Evolutionary conservation across 2,329 filamentous ascomycete genomes (phyloP), one percentile per base, ranked within the genome.

Genomic region (Pyrenophora tritici-repentis): DNA sequence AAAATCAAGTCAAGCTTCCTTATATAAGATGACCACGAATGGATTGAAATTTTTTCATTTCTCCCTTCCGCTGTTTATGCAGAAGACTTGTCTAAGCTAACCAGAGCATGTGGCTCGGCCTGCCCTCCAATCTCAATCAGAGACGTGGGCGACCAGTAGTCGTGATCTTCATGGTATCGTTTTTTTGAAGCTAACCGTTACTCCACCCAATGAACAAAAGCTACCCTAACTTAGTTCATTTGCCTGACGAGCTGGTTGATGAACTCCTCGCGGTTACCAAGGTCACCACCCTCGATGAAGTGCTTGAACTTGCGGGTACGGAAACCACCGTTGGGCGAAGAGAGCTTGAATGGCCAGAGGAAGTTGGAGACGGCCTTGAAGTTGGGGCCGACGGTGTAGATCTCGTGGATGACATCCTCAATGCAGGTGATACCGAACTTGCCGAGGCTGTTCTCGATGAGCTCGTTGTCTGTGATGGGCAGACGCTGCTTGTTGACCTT

Each of bases 341-440:
- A 91, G 68, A 99, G 89, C 90, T 99, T 97, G 89, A 99, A 99
- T 78, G 94, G 94, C 94, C 94, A 99, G 69, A 99, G 84, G 88
- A 97, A 97, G 90, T 97, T 99, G 85, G 87, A 86, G 76, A 91
- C 91, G 85, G 97, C 92, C 89, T 97, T 97, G 90, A 80, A 79
- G 88, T 97, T 97, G 85, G 93, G 93, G 79, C 94, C 94, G 69
- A 97, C 94, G 54, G 92, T 96, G 86, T 86, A 93, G 83, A 73
- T 96, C 86, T 99, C 94, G 86, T 99, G 94, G 81, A 99, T 92
- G 69, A 99, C 83, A 83, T 99, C 94, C 85, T 99, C 94, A 76
- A 97, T 90, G 79, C 93, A 99, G 85, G 97, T 90, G 74, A 99
- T 97, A 79, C 69, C 69, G 61, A 90, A 96, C 85, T 97, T 89